These are phyloP conservation scores for Leccinum subgranulosum DNA, from an alignment of 768 basidiomycete species.

Conservation along the genomic window DNA sequence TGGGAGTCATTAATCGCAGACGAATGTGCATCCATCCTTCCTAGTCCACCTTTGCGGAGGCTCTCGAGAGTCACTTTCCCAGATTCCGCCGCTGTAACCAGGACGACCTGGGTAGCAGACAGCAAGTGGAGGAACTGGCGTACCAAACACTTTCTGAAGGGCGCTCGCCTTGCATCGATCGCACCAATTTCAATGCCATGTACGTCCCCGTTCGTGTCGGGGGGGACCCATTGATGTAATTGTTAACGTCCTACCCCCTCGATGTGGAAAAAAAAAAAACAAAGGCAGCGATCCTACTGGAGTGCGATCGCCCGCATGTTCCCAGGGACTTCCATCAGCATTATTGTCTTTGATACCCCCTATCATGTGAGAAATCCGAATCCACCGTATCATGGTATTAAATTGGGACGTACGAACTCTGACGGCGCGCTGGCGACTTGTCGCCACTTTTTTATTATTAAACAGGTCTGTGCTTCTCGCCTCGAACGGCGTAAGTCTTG, in stretches of 20 bases:
- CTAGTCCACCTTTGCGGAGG: slow-evolving; percentile 65
- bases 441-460: slow-evolving; percentile 3
- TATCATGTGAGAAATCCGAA: slow-evolving; percentile 53
- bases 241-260: neutral
- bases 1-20: slow-evolving; percentile 4
- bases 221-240: neutral
- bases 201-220: slow-evolving; percentile 34
- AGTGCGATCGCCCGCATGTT: slow-evolving; percentile 67
- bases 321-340: slow-evolving; percentile 61
- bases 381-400: neutral
- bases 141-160: slow-evolving; percentile 50
- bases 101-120: slow-evolving; percentile 72
- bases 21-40: neutral
- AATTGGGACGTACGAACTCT: slow-evolving; percentile 1
- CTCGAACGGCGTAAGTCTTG: slow-evolving; percentile 53
- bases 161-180: slow-evolving; percentile 75
- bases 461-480: slow-evolving; percentile 59
- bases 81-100: slow-evolving; percentile 72
- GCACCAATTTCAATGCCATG: slow-evolving; percentile 71
- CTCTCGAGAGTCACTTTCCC: slow-evolving; percentile 60
- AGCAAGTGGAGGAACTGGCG: slow-evolving; percentile 60
- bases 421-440: slow-evolving; percentile 15
- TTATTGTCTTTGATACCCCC: slow-evolving; percentile 76
- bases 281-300: slow-evolving; percentile 72
- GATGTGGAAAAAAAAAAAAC: neutral